Percentiles rank a stretch among this genome's conserved stretches.
Conservation (phyloP, 2,329 filamentous ascomycete species). For the Ceratocystis cubensis region DNA sequence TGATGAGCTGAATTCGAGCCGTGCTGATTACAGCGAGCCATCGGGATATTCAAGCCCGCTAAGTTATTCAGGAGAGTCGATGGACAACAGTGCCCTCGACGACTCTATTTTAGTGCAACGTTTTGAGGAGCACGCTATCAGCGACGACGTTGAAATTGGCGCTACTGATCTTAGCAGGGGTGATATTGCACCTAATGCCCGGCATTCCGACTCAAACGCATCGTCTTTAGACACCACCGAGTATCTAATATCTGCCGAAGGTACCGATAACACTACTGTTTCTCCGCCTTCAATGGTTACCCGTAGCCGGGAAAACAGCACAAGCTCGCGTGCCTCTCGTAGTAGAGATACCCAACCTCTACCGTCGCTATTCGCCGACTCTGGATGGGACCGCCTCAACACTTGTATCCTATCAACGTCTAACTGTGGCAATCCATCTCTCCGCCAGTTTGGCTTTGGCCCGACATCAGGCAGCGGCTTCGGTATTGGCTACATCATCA, state of each 20-base stretch:
- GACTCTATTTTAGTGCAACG: constrained; percentile 6
- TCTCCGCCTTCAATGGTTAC: constrained; percentile 4
- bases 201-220: background rate
- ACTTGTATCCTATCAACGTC: constrained; percentile 89
- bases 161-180: background rate
- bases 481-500: constrained; percentile 98
- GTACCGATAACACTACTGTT: background rate
- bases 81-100: background rate
- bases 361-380: constrained; percentile 73
- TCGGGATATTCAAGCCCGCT: constrained; percentile 30
- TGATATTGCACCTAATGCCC: background rate
- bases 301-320: constrained; percentile 7
- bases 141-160: background rate
- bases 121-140: background rate
- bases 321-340: constrained; percentile 38
- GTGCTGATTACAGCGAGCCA: constrained; percentile 50
- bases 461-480: constrained; percentile 90
- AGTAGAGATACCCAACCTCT: constrained; percentile 39
- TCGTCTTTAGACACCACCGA: constrained; percentile 1
- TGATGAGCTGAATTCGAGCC: constrained; percentile 44
- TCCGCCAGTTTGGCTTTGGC: constrained; percentile 93
- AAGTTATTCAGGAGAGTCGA: constrained; percentile 12
- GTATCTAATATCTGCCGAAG: constrained; percentile 1
- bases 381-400: constrained; percentile 90
- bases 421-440: constrained; percentile 94